A percentile compares a stretch with the other conserved stretches of the same genome.
Evolutionary conservation across 805 yeast species (phyloP).

Genomic region (Ogataea polymorpha): DNA sequence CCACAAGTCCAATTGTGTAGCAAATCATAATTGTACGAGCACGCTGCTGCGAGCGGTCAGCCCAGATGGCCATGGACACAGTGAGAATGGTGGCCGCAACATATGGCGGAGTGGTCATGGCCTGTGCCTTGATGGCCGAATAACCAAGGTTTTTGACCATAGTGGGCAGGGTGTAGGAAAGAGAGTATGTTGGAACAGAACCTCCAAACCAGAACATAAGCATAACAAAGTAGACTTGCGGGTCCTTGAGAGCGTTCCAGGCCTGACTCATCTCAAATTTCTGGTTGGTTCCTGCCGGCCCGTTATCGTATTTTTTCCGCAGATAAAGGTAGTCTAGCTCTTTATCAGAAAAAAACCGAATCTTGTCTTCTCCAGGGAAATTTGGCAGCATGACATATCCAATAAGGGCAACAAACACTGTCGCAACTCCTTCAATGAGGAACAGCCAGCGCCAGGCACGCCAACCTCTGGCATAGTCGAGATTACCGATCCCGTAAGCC

Average conservation of each 20-base stretch:
- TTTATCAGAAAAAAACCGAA: slow-evolving; percentile 11
- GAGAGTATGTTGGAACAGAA: slow-evolving; percentile 35
- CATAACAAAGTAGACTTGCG: slow-evolving; percentile 37
- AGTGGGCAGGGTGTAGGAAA: slow-evolving; percentile 44
- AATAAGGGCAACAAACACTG: slow-evolving; percentile 34
- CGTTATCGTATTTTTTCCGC: slow-evolving; percentile 15
- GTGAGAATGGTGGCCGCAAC: slow-evolving; percentile 25
- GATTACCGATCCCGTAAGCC: slow-evolving; percentile 36
- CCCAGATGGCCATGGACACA: slow-evolving; percentile 32
- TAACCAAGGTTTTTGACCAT: slow-evolving; percentile 44
- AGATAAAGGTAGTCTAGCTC: slow-evolving; percentile 12
- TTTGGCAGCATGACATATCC: slow-evolving; percentile 37
- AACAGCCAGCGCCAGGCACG: slow-evolving; percentile 52
- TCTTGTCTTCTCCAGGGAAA: slow-evolving; percentile 23
- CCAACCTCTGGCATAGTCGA: slow-evolving; percentile 34
- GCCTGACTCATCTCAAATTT: slow-evolving; percentile 22
- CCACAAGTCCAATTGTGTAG: slow-evolving; percentile 36
- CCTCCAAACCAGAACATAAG: slow-evolving; percentile 37
- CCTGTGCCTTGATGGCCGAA: slow-evolving; percentile 38
- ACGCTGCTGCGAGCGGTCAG: slow-evolving; percentile 29
- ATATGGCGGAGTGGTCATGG: slow-evolving; percentile 44
- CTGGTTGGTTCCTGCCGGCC: slow-evolving; percentile 15
- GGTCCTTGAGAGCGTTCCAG: slow-evolving; percentile 35
- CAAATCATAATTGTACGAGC: slow-evolving; percentile 38
- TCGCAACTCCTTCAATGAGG: slow-evolving; percentile 44